Conservation (phyloP, 345 rosid genomes). For the Pistacia atlantica region DNA sequence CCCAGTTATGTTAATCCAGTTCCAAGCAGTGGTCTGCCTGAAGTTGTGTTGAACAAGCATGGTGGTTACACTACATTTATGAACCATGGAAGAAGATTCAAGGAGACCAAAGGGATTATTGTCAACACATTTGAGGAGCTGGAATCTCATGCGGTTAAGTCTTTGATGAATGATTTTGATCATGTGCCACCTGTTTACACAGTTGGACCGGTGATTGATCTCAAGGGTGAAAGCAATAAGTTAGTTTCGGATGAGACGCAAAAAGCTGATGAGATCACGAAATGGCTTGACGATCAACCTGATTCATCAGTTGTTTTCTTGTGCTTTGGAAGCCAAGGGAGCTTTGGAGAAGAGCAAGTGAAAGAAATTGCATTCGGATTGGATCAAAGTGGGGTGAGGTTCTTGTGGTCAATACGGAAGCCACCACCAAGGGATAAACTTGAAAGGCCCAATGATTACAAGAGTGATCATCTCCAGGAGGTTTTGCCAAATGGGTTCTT, state of each 20-base stretch:
- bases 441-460: too few species aligned
- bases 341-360: slow-evolving; percentile 2
- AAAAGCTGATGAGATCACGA: neutral
- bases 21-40: too few species aligned
- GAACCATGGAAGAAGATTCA: too few species aligned
- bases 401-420: slow-evolving; percentile 17
- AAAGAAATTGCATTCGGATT: slow-evolving; percentile 31
- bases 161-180: neutral
- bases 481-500: slow-evolving; percentile 18
- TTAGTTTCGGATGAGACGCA: neutral
- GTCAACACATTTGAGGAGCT: neutral
- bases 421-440: neutral
- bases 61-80: too few species aligned
- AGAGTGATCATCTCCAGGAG: neutral
- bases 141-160: neutral
- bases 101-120: neutral
- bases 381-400: slow-evolving; percentile 26
- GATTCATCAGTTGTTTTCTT: slow-evolving; percentile 33
- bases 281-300: slow-evolving; percentile 39
- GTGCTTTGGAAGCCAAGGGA: slow-evolving; percentile 40
- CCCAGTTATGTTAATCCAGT: too few species aligned
- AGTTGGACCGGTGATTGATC: slow-evolving; percentile 6
- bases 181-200: slow-evolving; percentile 21
- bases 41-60: too few species aligned
- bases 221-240: neutral